Evolutionary conservation across 164 flowering plant genomes (phyloP).

Genomic region (Euptelea pleiosperma): DNA sequence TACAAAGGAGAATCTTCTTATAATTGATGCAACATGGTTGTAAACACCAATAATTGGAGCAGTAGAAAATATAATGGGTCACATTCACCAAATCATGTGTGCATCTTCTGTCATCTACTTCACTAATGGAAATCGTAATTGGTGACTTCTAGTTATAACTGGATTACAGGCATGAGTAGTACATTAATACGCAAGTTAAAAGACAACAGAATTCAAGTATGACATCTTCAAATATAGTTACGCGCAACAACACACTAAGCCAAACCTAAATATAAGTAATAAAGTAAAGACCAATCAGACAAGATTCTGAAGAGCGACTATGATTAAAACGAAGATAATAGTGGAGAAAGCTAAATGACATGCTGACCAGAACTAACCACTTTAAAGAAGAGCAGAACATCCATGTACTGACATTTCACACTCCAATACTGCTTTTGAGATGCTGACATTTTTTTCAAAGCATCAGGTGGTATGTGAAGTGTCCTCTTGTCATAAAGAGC

Average conservation of each 20-base stretch:
- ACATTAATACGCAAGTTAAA: too few species aligned
- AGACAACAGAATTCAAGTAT: too few species aligned
- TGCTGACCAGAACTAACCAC: slow-evolving; percentile 62
- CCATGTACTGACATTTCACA: slow-evolving; percentile 84
- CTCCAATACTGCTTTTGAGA: slow-evolving; percentile 91
- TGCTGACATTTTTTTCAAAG: slow-evolving; percentile 80
- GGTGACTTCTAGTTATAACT: too few species aligned
- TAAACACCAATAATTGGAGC: too few species aligned
- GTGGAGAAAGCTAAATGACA: neutral
- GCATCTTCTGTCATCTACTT: too few species aligned
- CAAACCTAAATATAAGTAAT: neutral
- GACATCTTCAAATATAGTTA: too few species aligned
- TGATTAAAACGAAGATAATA: neutral
- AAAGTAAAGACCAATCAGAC: neutral
- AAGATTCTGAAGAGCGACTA: neutral
- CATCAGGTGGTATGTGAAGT: slow-evolving; percentile 80
- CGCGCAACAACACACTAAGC: neutral
- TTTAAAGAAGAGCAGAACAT: slow-evolving; percentile 87
- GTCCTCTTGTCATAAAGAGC: slow-evolving; percentile 74
- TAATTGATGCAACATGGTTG: too few species aligned
- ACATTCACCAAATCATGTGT: too few species aligned
- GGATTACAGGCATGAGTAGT: too few species aligned
- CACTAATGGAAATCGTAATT: too few species aligned
- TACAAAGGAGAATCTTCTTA: too few species aligned
- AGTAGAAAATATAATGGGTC: too few species aligned